A percentile compares a stretch with the other conserved stretches of the same genome.
These are phyloP conservation scores for Rhynchosporium graminicola DNA, from an alignment of 2,329 filamentous ascomycete genomes.

Conservation along the genomic window DNA sequence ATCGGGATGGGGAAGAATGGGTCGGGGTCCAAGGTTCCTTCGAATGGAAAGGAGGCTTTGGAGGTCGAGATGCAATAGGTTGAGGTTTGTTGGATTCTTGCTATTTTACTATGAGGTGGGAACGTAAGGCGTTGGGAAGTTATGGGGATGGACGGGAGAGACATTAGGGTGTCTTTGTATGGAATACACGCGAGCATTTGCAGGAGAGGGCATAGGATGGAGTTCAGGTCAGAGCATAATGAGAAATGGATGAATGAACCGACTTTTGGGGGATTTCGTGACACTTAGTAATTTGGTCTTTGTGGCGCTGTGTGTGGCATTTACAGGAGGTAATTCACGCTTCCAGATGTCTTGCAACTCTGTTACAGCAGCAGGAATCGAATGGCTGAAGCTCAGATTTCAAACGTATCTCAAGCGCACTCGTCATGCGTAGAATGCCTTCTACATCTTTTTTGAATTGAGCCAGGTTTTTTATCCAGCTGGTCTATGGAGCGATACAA, in stretches of 20 bases:
- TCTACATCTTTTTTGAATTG: constrained; percentile 28
- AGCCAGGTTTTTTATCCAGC: background rate
- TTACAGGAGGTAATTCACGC: background rate
- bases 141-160: background rate
- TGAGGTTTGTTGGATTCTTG: constrained; percentile 16
- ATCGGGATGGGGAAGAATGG: constrained; percentile 41
- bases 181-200: constrained; percentile 27
- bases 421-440: constrained; percentile 29
- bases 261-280: background rate
- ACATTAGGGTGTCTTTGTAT: background rate
- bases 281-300: background rate
- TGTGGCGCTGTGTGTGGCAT: background rate
- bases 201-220: constrained; percentile 25
- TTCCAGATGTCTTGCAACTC: background rate
- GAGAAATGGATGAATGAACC: background rate
- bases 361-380: background rate
- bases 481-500: background rate
- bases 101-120: background rate
- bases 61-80: constrained; percentile 53
- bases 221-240: constrained; percentile 21
- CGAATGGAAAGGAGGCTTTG: constrained; percentile 40
- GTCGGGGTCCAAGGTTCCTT: constrained; percentile 34
- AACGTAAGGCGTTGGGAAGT: constrained; percentile 10
- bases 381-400: too few relatives aligned
- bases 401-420: constrained; percentile 9